phyloP scores from a whole-genome alignment of 371 early-diverging fungal genomes.

The Mucor saturninus region DNA sequence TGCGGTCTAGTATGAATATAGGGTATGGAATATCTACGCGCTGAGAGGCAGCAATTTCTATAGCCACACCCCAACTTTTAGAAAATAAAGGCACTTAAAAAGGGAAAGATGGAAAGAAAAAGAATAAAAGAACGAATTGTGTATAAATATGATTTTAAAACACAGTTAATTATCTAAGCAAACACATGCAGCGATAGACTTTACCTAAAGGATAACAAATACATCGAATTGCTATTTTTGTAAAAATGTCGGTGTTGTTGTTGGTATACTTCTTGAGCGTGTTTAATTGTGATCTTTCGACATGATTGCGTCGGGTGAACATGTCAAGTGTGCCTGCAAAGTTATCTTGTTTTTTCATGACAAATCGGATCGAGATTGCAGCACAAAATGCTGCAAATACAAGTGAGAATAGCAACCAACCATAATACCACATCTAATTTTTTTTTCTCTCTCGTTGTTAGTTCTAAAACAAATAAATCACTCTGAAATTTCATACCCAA shows the following conservation, averaged over 20 bases:
- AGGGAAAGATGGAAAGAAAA: background rate
- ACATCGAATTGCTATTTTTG: constrained; percentile 39
- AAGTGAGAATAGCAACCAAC: constrained; percentile 30
- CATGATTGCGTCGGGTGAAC: constrained; percentile 9
- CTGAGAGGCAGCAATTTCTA: constrained; percentile 30
- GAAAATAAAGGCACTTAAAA: constrained; percentile 38
- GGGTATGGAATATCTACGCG: constrained; percentile 22
- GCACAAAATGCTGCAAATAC: constrained; percentile 33
- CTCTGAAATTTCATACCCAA: constrained; percentile 34
- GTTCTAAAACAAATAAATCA: background rate
- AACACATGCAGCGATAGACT: too few species aligned
- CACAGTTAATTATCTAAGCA: background rate
- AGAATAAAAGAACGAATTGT: background rate
- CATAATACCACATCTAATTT: constrained; percentile 44
- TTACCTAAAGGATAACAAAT: constrained; percentile 44
- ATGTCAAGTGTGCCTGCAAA: constrained; percentile 35
- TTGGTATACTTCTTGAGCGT: constrained; percentile 12
- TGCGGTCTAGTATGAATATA: constrained; percentile 35
- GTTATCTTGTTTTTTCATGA: constrained; percentile 29
- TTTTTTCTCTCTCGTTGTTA: background rate
- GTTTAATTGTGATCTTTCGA: background rate
- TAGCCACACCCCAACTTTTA: constrained; percentile 41
- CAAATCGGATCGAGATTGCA: constrained; percentile 25
- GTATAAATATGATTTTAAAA: background rate
- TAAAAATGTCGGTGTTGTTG: constrained; percentile 26